Base-by-base conservation (phyloP, 805 yeast species). In the Wickerhamiella parazyma region DNA sequence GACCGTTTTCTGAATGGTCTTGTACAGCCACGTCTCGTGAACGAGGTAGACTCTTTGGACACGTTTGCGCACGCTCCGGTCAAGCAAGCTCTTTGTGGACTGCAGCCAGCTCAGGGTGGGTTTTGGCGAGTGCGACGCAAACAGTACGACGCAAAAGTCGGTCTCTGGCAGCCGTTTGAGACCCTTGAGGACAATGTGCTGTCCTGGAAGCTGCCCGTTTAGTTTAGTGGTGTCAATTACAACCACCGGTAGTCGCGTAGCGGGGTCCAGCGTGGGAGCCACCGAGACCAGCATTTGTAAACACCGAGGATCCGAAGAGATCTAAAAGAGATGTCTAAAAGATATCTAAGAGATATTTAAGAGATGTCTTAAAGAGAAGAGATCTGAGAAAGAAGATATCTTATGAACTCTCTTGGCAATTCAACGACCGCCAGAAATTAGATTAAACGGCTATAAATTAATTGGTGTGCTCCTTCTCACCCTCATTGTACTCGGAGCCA, bases 1-100 rank as follows among this genome's bases (percentile, higher is more conserved):
- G 47, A 83, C 64, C 19, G 85, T 70, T 43, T 81, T 86, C 12
- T 80, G 72, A 29, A 84, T 71, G 0, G 94, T 78, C 52, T 85
- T 75, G 21, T 84, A 73, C 62, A 87, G 73, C 91, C 95, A 86
- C 38, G 81, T 79, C 51, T 87, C 95, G 61, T 89, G 96, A 2
- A 89, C 94, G 24, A 87, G 71, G 49, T 78, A 80, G 2, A 85
- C 66, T 54, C 75, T 78, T 41, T 65, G 63, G 36, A 89, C 61
- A 44, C 72, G 67, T 42, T 71, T 70, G 47, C 74, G 72, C 36
- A 69, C 62, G 4, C 67, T 67, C 12, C 71, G 68, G 1, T 89
- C 76, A 21, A 89, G 68, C 49, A 73, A 62, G 48, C 72, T 62
- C 55, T 71, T 75, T 43, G 75, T 67, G 40, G 65, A 69, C n/a